Conservation (phyloP, 179 eudicot species). For the Nepenthes alata region DNA sequence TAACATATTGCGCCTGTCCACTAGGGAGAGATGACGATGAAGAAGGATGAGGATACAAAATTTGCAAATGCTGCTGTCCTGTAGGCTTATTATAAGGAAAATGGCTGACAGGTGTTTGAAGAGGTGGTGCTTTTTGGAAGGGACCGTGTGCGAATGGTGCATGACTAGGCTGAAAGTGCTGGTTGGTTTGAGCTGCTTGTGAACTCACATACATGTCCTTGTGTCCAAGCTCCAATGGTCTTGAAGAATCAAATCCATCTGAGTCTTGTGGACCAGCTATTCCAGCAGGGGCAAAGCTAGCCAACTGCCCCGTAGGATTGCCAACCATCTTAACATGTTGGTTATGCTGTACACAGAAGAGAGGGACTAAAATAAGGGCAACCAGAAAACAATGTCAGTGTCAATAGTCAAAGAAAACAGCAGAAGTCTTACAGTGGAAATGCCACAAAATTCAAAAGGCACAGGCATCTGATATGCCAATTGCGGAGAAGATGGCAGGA, state of each 20-base stretch:
- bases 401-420: slow-evolving; percentile 2
- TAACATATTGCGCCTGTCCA: slow-evolving; percentile 33
- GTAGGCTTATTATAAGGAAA: slow-evolving; percentile 42
- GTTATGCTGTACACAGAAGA: slow-evolving; percentile 27
- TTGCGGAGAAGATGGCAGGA: slow-evolving; percentile 19
- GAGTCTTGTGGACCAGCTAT: slow-evolving; percentile 8
- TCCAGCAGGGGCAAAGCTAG: slow-evolving; percentile 40
- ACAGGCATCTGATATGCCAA: slow-evolving; percentile 21
- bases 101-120: slow-evolving; percentile 29
- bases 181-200: slow-evolving; percentile 48
- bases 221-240: slow-evolving; percentile 46
- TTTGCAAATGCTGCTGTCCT: slow-evolving; percentile 32
- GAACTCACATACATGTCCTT: slow-evolving; percentile 32
- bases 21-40: slow-evolving; percentile 35
- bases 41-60: slow-evolving; percentile 38
- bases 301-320: slow-evolving; percentile 32
- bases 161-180: slow-evolving; percentile 45
- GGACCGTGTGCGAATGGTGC: slow-evolving; percentile 39
- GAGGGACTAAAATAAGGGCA: neutral
- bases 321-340: slow-evolving; percentile 14
- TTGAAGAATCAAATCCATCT: slow-evolving; percentile 19
- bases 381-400: neutral
- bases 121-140: slow-evolving; percentile 32
- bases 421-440: slow-evolving; percentile 28
- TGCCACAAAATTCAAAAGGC: slow-evolving; percentile 19